Evolutionary conservation across 1,284 basidiomycete species (phyloP), one percentile per base, ranked within the genome.

Genomic region (Meripilus lineatus): DNA sequence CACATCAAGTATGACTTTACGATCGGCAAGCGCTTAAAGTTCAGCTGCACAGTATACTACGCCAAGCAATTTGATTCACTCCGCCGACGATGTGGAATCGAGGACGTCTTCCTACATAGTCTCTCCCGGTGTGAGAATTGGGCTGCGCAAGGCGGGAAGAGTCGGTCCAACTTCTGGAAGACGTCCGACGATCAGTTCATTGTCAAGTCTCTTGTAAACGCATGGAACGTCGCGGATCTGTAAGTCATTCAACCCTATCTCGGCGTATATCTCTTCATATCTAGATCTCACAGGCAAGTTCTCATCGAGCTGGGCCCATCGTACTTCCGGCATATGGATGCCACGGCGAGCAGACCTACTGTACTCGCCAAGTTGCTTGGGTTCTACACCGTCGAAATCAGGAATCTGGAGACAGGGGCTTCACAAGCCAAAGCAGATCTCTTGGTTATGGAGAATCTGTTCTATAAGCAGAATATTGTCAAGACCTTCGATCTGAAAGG

Each of bases 171-270:
- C 50, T 90, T 89, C 56, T 87, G 84, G 81, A 86, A 84, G 70
- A 88, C 84, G 34, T 58, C 65, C 14, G 87, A 90, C 58, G 77
- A 84, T 52, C 69, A 77, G 46, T 88, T 83, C 58, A 81, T 90
- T 52, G 83, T 89, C 67, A 89, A 90, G 72, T 86, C 86, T 11
- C 63, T 89, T 44, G 81, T 89, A 5, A 81, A 84, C 62, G 84
- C 85, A 10, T 89, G 86, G 86, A 88, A 87, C 58, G 85, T 88
- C 28, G 83, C 82, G 6, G 87, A 90, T 63, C 62, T 85, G 86
- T 88, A 55, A 68, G 83, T 5, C 0, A 20, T 32, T 37, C 44
- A 24, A 17, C 22, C 2, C 15, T n/a, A n/a, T 30, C 21, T 10
- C 8, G n/a, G 45, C 22, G 15, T 33, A 23, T 6, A 14, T n/a